These are phyloP conservation scores for Colletotrichum trifolii DNA, from an alignment of 2,329 filamentous ascomycete species.

Conservation along the genomic window DNA sequence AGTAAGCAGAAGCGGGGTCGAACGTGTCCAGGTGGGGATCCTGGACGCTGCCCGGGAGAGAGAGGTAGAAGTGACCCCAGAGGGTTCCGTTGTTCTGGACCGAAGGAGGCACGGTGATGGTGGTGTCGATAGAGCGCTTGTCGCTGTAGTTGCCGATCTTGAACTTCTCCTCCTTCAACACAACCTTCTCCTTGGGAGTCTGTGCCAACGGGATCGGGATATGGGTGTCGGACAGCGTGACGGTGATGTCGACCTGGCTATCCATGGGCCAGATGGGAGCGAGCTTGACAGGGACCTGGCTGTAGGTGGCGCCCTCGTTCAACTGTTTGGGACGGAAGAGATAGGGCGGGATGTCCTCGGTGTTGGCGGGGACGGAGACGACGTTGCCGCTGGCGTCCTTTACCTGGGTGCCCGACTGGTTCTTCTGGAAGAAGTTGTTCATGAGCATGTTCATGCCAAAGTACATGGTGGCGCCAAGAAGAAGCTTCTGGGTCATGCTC, in stretches of 20 bases:
- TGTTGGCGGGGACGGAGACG: constrained; percentile 65
- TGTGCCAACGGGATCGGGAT: constrained; percentile 74
- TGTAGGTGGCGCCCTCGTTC: constrained; percentile 72
- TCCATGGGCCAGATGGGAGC: constrained; percentile 90
- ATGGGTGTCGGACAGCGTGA: constrained; percentile 85
- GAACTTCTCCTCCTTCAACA: constrained; percentile 85
- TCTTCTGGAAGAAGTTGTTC: constrained; percentile 63
- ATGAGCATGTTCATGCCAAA: constrained; percentile 69
- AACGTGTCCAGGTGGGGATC: constrained; percentile 81
- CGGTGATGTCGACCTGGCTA: constrained; percentile 81
- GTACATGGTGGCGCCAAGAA: constrained; percentile 66
- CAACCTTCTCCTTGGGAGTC: constrained; percentile 73
- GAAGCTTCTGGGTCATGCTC: constrained; percentile 55
- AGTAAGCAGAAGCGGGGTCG: constrained; percentile 79
- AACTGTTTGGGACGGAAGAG: constrained; percentile 70
- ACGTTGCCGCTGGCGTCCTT: constrained; percentile 63
- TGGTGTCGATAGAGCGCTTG: constrained; percentile 79
- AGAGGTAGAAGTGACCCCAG: constrained; percentile 94
- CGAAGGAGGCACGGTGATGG: constrained; percentile 78
- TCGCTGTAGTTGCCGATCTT: constrained; percentile 83
- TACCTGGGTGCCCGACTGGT: constrained; percentile 58
- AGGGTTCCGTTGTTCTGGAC: constrained; percentile 94
- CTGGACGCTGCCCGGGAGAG: constrained; percentile 77
- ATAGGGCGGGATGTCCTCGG: constrained; percentile 71
- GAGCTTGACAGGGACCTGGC: constrained; percentile 74